Evolutionary conservation across 1,284 basidiomycete species (phyloP).

Genomic region (Cutaneotrichosporon cavernicola): DNA sequence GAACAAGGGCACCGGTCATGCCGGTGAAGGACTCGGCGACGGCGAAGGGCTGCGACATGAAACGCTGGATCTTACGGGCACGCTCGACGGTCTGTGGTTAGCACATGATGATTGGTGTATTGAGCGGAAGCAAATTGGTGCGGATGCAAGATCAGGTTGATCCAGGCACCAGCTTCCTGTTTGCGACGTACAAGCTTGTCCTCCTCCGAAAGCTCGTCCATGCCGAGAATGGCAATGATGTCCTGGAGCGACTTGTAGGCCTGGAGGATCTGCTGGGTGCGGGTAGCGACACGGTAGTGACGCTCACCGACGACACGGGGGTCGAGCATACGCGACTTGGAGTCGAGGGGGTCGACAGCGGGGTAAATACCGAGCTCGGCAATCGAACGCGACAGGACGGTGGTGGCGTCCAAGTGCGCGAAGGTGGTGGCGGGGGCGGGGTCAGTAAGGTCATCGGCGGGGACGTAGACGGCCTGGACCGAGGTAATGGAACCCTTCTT

Average conservation of each 20-base stretch:
- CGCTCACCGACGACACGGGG: conserved; percentile 90
- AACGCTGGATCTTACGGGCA: conserved; percentile 72
- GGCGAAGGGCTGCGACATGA: conserved; percentile 99
- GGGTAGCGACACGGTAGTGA: conserved; percentile 93
- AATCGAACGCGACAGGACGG: conserved; percentile 97
- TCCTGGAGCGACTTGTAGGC: conserved; percentile 98
- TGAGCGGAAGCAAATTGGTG: not conserved
- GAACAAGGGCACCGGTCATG: conserved; percentile 91
- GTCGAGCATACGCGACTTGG: conserved; percentile 99
- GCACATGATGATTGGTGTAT: not conserved
- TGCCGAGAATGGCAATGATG: conserved; percentile 73
- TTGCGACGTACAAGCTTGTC: conserved; percentile 76
- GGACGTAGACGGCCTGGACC: conserved; percentile 99
- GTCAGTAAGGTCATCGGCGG: conserved; percentile 99
- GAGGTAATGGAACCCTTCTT: conserved; percentile 99
- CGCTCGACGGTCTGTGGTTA: conserved; percentile 60
- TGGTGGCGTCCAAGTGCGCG: conserved; percentile 99
- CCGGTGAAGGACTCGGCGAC: conserved; percentile 99
- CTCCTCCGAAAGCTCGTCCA: conserved; percentile 99
- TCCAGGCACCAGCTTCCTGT: not conserved
- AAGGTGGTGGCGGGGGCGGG: conserved; percentile 99
- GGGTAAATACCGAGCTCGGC: conserved; percentile 99
- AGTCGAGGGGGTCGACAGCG: conserved; percentile 98
- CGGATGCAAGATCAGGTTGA: not conserved
- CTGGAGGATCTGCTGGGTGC: conserved; percentile 97